Base-by-base conservation (phyloP, 202 grass and related monocot genomes). In the Saccharum hybrid region DNA sequence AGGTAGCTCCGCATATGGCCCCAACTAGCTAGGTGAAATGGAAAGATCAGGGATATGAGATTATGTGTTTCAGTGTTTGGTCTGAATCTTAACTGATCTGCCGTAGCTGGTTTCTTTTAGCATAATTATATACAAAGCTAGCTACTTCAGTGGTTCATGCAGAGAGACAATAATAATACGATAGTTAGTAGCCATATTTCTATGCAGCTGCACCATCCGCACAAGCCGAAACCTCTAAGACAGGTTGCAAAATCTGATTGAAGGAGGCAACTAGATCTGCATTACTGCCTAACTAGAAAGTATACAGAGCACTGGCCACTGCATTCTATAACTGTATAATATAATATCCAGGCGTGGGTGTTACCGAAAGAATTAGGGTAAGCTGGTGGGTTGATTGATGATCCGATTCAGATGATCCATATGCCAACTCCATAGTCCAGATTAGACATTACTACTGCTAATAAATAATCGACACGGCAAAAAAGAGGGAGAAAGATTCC, bases 161-260 rank as follows among this genome's bases (percentile, higher is more conserved):
- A 49, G 51, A 54, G 6, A 8, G 5, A 7, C 0, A 51, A 52
- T 7, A 52, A 52, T 19, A 8, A 54, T 42, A 74, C 54, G 21
- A 43, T 12, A 23, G 19, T 2, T 46, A 14, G 52, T 26, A 36
- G 36, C 46, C 11, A 81, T 40, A 81, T 40, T 28, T 68, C n/a
- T 36, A 51, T 70, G 85, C 63, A 68, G 7, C 33, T 49, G 71
- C 71, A 81, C 85, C 64, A 82, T 76, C 65, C 72, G 64, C 79
- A 77, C 71, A 40, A 33, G 30, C 63, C 62, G 14, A 61, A 84
- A 48, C 9, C 21, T 59, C 48, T 11, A 1, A 23, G n/a, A 21
- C 63, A 86, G 63, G 63, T 69, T 76, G 62, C 63, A 36, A 28
- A 37, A 37, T 61, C 39, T 69, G 14, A 69, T 68, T 10, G 49